Evolutionary conservation across 495 filamentous ascomycete genomes (phyloP).

Genomic region (Penicillium ochrochloron): DNA sequence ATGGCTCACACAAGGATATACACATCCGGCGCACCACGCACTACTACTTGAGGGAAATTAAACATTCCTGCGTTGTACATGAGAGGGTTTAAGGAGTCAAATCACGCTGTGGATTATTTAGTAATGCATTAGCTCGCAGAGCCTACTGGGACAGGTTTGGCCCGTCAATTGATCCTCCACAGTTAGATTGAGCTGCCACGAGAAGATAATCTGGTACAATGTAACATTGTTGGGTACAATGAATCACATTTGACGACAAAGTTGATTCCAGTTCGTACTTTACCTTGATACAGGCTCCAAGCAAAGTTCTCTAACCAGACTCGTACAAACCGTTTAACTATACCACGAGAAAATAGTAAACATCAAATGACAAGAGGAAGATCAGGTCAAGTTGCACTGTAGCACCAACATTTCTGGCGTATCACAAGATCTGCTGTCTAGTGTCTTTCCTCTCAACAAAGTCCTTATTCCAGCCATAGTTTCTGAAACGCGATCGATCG

Average conservation of each 20-base stretch:
- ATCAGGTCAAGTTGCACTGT: not conserved
- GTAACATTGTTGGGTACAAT: too few species aligned
- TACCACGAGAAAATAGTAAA: not conserved
- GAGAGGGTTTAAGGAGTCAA: not conserved
- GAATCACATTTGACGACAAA: too few species aligned
- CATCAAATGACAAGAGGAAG: not conserved
- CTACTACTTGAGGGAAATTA: not conserved
- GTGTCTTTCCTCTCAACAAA: not conserved
- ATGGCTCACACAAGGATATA: conserved; percentile 21
- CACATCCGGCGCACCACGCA: conserved; percentile 5
- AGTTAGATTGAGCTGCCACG: too few species aligned
- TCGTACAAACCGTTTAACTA: not conserved
- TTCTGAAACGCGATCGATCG: conserved; percentile 4
- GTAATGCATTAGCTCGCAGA: not conserved
- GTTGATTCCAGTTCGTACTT: too few species aligned
- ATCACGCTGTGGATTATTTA: not conserved
- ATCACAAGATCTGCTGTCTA: not conserved
- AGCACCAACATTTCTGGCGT: not conserved
- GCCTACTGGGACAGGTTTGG: not conserved
- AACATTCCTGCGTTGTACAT: not conserved
- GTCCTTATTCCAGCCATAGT: not conserved
- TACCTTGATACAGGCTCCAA: too few species aligned
- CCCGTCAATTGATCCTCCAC: too few species aligned
- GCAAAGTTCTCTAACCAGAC: not conserved
- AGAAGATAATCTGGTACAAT: too few species aligned